Evolutionary conservation across 805 yeast species (phyloP).

Genomic region (Suhomyces vadensis): DNA sequence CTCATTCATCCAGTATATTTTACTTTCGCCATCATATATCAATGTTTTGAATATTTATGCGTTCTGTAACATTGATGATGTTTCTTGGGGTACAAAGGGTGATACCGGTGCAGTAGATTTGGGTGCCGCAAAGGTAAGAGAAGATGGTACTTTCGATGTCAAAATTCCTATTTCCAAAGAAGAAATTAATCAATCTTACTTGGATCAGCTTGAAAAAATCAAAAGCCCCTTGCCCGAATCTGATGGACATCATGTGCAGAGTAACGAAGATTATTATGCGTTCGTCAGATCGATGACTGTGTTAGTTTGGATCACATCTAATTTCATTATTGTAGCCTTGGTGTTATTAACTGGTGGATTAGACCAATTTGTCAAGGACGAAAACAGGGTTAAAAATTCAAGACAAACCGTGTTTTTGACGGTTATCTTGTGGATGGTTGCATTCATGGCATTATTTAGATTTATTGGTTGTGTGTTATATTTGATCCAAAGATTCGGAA

Average conservation of each 20-base stretch:
- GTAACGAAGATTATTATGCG: constrained; percentile 48
- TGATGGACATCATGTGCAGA: constrained; percentile 25
- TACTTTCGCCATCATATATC: constrained; percentile 53
- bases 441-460: constrained; percentile 58
- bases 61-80: constrained; percentile 70
- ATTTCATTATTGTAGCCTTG: constrained; percentile 42
- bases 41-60: constrained; percentile 65
- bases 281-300: constrained; percentile 48
- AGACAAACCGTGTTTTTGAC: constrained; percentile 47
- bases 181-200: constrained; percentile 54
- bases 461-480: constrained; percentile 54
- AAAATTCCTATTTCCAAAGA: constrained; percentile 50
- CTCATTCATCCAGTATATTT: constrained; percentile 52
- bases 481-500: constrained; percentile 39
- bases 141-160: constrained; percentile 58
- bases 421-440: constrained; percentile 61
- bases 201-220: constrained; percentile 54
- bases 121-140: constrained; percentile 54
- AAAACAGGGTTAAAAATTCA: constrained; percentile 5
- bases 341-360: constrained; percentile 48
- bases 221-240: constrained; percentile 42
- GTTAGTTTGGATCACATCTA: constrained; percentile 46
- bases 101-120: constrained; percentile 57
- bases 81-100: constrained; percentile 78
- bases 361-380: constrained; percentile 36